Evolutionary conservation across 352 stramenopile genomes (phyloP), one percentile per base, ranked within the genome.

Genomic region (Bremia lactucae): DNA sequence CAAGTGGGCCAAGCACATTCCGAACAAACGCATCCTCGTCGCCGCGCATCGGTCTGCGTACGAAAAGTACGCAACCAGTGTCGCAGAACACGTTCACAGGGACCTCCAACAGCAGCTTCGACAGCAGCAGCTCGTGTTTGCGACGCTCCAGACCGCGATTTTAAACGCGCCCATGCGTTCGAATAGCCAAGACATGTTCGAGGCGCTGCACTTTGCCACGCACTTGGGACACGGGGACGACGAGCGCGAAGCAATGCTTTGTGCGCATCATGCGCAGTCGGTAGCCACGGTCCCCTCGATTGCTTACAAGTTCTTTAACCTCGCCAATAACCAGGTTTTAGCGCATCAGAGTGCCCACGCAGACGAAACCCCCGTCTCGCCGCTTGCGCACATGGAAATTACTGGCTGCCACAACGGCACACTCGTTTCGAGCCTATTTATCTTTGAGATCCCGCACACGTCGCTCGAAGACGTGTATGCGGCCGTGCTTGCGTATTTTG

Each of bases 111-210:
- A 69, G 20, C 53, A 59, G 38, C 39, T 72, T 2, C 31, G 56
- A 2, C 47, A 69, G 35, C 62, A 72, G 34, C 62, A 72, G 31
- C 35, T 69, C 4, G 25, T 59, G 9, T 69, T 67, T 41, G 62
- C 62, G 4, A 63, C 59, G 0, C 39, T 72, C 13, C 62, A 72
- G 34, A 23, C 52, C 0, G 58, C 51, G 0, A 41, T 69, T 10
- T 28, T 59, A 1, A 40, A 22, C n/a, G 55, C 59, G 4, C 59
- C 62, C 8, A 18, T 72, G 31, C 45, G 56, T 23, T 68, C 62
- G n/a, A 51, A 16, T 26, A 57, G 57, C 1, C 47, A 58, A 14
- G 45, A 28, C 0, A 39, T 71, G 13, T 62, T 59, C 14, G 51
- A 65, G 16, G 46, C 57, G 0, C 46, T 71, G 10, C 62, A 71